Conservation (phyloP, 164 flowering plant species). For the Tetracentron sinense region DNA sequence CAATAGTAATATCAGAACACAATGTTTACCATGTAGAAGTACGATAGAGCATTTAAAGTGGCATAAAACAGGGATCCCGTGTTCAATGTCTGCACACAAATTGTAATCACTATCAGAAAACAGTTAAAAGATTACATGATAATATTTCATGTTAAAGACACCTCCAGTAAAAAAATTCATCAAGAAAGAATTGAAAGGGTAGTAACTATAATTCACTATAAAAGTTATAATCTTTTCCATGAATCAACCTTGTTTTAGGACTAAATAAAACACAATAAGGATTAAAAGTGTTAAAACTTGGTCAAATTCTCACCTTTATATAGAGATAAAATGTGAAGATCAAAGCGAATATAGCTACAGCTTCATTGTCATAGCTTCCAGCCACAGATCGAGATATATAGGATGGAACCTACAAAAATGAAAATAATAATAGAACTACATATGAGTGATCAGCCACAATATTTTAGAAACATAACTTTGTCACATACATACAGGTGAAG, state of each 20-base stretch:
- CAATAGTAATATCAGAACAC: conserved; percentile 8
- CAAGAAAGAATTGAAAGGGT: not conserved
- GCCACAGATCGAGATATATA: conserved; percentile 98
- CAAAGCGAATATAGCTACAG: conserved; percentile 98
- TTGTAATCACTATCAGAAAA: conserved; percentile 8
- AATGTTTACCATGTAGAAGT: conserved; percentile 88
- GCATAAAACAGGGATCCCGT: conserved; percentile 99
- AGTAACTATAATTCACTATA: not conserved
- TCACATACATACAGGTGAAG: not conserved
- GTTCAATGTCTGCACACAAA: conserved; percentile 79
- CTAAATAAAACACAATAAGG: not conserved
- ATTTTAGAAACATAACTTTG: not conserved
- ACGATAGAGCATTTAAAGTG: conserved; percentile 80
- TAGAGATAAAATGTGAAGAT: conserved; percentile 96
- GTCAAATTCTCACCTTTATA: conserved; percentile 58
- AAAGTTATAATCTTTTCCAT: not conserved
- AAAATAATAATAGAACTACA: not conserved
- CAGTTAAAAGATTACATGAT: not conserved
- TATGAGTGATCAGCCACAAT: too few relatives aligned
- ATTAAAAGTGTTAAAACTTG: not conserved
- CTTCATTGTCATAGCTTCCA: conserved; percentile 99
- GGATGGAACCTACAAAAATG: conserved; percentile 79
- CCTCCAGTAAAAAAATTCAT: not conserved
- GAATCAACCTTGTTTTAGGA: not conserved
- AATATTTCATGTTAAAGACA: not conserved